Percentiles rank a stretch among this genome's conserved stretches.
phyloP scores from a whole-genome alignment of 1,284 basidiomycete genomes.

The Puccinia novopanici region DNA sequence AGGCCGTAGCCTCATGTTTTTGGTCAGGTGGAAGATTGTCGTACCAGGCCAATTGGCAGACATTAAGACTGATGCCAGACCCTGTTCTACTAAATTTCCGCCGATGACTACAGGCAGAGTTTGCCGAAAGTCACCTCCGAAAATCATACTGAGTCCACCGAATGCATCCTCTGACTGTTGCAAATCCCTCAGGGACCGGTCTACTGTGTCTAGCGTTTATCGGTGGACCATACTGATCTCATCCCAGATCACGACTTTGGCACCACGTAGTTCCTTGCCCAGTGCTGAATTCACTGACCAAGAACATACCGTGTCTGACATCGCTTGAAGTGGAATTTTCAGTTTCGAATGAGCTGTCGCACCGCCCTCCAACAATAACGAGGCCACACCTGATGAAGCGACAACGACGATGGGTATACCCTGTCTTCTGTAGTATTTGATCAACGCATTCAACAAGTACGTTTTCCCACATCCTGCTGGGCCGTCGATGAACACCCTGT shows the following conservation, averaged over 20 bases:
- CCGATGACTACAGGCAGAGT: not conserved
- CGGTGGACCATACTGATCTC: constrained; percentile 27
- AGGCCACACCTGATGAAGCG: constrained; percentile 62
- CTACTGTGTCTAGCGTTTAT: constrained; percentile 10
- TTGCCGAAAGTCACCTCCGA: constrained; percentile 25
- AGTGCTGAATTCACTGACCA: not conserved
- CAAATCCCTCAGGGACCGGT: not conserved
- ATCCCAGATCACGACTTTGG: no score
- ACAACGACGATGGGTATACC: constrained; percentile 59
- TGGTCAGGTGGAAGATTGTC: not conserved
- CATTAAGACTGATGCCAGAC: not conserved
- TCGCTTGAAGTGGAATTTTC: constrained; percentile 59
- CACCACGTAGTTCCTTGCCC: not conserved
- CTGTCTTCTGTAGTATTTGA: constrained; percentile 56
- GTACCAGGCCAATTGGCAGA: not conserved
- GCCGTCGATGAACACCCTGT: constrained; percentile 62
- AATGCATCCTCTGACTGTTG: not conserved
- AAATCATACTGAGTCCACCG: not conserved
- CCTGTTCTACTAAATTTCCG: not conserved
- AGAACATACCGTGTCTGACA: not conserved
- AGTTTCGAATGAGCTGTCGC: constrained; percentile 62
- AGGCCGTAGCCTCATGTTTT: not conserved
- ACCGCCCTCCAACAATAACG: constrained; percentile 61
- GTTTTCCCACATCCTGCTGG: constrained; percentile 65
- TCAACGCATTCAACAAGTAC: constrained; percentile 62